Conservation (phyloP, 1,284 basidiomycete species). For the Thecaphora thlaspeos region DNA sequence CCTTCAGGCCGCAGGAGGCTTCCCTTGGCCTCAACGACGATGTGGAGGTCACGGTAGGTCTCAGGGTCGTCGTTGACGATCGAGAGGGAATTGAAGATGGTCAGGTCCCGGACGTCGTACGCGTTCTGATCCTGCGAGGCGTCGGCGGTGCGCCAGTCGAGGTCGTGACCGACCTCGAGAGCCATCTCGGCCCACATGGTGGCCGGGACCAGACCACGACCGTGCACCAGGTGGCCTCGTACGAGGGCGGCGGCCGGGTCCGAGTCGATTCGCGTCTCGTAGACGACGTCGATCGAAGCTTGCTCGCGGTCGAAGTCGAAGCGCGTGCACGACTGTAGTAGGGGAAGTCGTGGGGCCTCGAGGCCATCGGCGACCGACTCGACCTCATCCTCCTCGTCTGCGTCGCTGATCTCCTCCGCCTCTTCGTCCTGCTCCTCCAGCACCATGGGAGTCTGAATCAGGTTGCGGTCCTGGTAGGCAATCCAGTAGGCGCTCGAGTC, state of each 20-base stretch:
- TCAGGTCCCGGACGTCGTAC: background rate
- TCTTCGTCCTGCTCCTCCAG: background rate
- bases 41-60: background rate
- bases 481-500: constrained; percentile 32
- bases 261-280: background rate
- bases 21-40: constrained; percentile 1
- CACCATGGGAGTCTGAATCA: constrained; percentile 5
- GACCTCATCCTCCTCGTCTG: background rate
- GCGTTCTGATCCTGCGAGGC: background rate
- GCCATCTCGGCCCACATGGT: constrained; percentile 1
- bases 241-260: background rate
- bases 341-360: background rate
- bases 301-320: background rate
- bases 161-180: constrained; percentile 1
- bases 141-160: background rate
- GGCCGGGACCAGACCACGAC: background rate
- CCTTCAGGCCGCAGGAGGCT: background rate
- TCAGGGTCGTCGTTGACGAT: constrained; percentile 1
- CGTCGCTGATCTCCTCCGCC: background rate
- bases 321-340: background rate
- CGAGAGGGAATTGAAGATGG: background rate
- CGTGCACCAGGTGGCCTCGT: background rate
- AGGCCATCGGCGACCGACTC: background rate
- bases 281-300: background rate
- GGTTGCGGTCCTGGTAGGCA: constrained; percentile 34